These are phyloP conservation scores for Penicillium verhagenii DNA, from an alignment of 495 filamentous ascomycete genomes.

Conservation along the genomic window DNA sequence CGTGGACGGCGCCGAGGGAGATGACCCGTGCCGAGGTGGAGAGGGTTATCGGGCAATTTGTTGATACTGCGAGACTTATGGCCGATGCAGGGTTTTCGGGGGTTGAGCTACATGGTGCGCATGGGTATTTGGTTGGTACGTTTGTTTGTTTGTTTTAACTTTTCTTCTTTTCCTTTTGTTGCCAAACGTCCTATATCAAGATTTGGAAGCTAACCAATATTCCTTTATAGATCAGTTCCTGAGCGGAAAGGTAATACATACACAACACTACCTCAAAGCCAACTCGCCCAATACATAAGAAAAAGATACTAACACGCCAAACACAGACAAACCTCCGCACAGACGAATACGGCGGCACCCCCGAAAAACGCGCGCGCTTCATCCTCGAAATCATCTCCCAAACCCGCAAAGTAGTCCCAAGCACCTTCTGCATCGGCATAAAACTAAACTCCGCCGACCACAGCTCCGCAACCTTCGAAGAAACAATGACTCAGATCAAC, in stretches of 20 bases:
- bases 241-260: constrained; percentile 37
- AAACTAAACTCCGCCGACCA: constrained; percentile 64
- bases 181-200: too few species aligned
- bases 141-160: neutral
- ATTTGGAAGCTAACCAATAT: too few species aligned
- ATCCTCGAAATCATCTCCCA: constrained; percentile 45
- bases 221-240: constrained; percentile 42
- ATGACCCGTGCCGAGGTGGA: constrained; percentile 53
- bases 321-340: constrained; percentile 46
- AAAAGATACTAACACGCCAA: neutral
- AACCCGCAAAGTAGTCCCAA: constrained; percentile 44
- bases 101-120: constrained; percentile 56
- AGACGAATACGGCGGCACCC: constrained; percentile 49
- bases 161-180: neutral
- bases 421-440: constrained; percentile 55
- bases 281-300: too few species aligned
- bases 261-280: too few species aligned
- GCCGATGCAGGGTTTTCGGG: constrained; percentile 54
- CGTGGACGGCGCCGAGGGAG: constrained; percentile 44
- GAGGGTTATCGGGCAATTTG: constrained; percentile 44
- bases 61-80: constrained; percentile 46
- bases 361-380: constrained; percentile 45
- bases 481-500: constrained; percentile 51
- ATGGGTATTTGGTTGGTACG: constrained; percentile 58
- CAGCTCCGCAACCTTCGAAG: constrained; percentile 43